Evolutionary conservation across 495 filamentous ascomycete genomes (phyloP), one percentile per base, ranked within the genome.

Genomic region (Evernia prunastri): DNA sequence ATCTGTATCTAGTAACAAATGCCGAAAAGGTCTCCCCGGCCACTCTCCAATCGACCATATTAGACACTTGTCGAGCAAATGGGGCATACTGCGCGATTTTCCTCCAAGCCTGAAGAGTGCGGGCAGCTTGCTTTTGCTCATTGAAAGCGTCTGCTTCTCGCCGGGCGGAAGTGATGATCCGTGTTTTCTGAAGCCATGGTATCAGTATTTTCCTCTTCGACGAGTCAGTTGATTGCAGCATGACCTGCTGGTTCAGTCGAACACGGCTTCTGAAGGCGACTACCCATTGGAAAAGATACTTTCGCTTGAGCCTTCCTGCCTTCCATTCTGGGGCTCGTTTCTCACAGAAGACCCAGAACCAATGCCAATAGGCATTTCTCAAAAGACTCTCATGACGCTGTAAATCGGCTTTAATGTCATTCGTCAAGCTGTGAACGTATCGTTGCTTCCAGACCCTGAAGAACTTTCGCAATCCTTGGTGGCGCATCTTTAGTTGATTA

Each of bases 401-500:
- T n/a, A 66, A 67, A 15, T 79, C 60, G 10, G 85, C 84, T 47
- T 74, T 68, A 2, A 63, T 64, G 58, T 80, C 72, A 15, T 76
- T 63, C 4, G 68, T 69, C 10, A 74, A 72, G 18, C 79, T 61
- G 61, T 67, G 61, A 18, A 72, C 64, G 18, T 76, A 67, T 51
- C 76, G 79, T 43, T 76, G 76, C 53, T 78, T 79, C 86, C 86
- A 89, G 18, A 75, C 63, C 39, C 72, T 70, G 62, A 88, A 80
- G 39, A 85, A 86, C 57, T 81, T 84, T 47, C 77, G 78, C 10
- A 86, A 64, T 15, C 80, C 76, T 61, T 87, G 87, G 13, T 84
- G 78, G 47, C 84, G 82, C 3, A 86, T 83, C 71, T 89, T 91
- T 37, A 84, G 69, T 62, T 87, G 79, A 68, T 90, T 88, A 51